Evolutionary conservation across 352 stramenopile species (phyloP), one percentile per base, ranked within the genome.

Genomic region (Elongisporangium prolatum): DNA sequence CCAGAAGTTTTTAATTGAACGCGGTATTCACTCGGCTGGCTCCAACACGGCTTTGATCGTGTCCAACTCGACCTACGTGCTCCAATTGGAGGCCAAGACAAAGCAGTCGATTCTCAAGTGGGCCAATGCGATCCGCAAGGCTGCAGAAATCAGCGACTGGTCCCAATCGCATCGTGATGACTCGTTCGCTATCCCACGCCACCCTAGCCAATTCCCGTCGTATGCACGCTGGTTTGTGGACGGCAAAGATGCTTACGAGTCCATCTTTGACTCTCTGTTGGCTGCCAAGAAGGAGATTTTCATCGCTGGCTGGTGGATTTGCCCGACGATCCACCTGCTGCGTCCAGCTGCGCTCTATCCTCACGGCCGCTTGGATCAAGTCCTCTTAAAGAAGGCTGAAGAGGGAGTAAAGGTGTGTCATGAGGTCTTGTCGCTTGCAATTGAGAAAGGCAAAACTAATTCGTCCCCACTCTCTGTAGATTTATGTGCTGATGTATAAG

Each of bases 401-500:
- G 79, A 90, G 52, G 86, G 86, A n/a, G 81, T 95, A 18, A 77
- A 84, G 68, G 70, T 77, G 52, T 2, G 56, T 34, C 17, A 17
- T 9, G 0, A 44, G 1, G 5, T 38, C 4, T 1, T 44, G 34
- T 16, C 11, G 11, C 34, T 17, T 44, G 34, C 17, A 1, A 44
- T 11, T 17, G 13, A 11, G 10, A 13, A 40, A 40, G 34, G 10
- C 34, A 13, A 44, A 4, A 17, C 34, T 44, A 17, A 44, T 17
- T 2, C 2, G 11, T 13, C 10, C 0, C 11, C 11, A 44, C 34
- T 21, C 61, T 24, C 5, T 49, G 2, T 40, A 88, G 65, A 80
- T 97, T 14, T 97, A 96, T 63, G 83, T 97, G 21, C 71, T 97
- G 14, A 93, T 97, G 72, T 97, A 97, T 77, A 96, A 96, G 57